Base-by-base conservation (phyloP, 495 filamentous ascomycete genomes). In the Aspergillus conjunctus region DNA sequence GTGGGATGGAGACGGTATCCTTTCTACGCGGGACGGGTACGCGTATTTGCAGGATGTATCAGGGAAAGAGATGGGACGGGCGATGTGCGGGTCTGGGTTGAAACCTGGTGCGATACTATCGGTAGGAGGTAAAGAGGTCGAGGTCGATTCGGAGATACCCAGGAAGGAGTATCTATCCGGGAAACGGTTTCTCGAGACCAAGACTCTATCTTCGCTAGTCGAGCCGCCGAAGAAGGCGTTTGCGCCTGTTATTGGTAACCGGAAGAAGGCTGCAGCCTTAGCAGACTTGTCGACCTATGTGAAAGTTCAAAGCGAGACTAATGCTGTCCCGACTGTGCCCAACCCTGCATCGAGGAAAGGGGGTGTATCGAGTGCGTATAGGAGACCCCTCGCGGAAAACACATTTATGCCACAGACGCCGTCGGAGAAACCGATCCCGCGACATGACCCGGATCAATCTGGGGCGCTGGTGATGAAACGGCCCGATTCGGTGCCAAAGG, bases 1-100 rank as follows among this genome's bases (percentile, higher is more conserved):
- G 15, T 93, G 91, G 87, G 90, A 92, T 71, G 89, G 90, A n/a
- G 90, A 93, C 70, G 90, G 89, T 3, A 78, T 91, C 7, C 77
- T 93, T 11, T 73, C 79, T 3, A 76, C 87, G 2, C 67, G 71
- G 0, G 77, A 75, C 15, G 87, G 88, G 7, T 83, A 81, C 65
- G 88, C 85, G 12, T 75, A 74, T 55, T 75, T 93, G 7, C 80
- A 86, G 55, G 87, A 92, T 70, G 70, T 83, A 9, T 82, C 82
- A 1, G 89, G 90, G 9, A 84, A 81, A 69, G 85, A 89, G 12
- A 82, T 90, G 80, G 90, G 90, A 17, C 81, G 78, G 49, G 75
- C 76, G 10, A 73, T 81, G 66, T 82, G 79, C 60, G 81, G 81
- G 37, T 73, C 77, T 15, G 75, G 77, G 15, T 73, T 92, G 2